Base-by-base conservation (phyloP, 75 land plant species). In the Sequoiadendron giganteum region DNA sequence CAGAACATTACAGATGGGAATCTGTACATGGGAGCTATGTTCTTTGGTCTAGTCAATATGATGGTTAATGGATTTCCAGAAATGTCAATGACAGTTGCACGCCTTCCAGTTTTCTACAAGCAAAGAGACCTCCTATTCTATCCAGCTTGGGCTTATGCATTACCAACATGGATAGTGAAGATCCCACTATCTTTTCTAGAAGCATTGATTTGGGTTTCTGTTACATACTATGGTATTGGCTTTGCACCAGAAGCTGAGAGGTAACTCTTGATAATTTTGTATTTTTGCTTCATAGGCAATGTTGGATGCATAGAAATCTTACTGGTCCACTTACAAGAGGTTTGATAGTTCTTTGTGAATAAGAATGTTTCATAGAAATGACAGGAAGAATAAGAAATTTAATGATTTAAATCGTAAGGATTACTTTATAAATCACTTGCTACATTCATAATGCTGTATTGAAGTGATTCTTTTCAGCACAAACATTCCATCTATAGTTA, bases 201-300 rank as follows among this genome's bases (percentile, higher is more conserved):
- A 83, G 83, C 89, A 42, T 75, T 40, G 3, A 83, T 92, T 34
- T 93, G 83, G 90, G 86, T 86, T 14, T 61, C 76, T 54, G 52
- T 93, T 85, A 93, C 94, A n/a, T 93, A 93, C 84, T 93, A 92
- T 72, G 80, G 81, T 21, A 93, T 91, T 16, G 94, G 94, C 13
- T 93, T 89, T 65, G 90, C 92, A 32, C 94, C 94, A 84, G 89
- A 84, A 40, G 65, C 88, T 52, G 75, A 85, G 75, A 91, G 92
- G 92, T 91, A 47, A 76, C 42, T 84, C 28, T 68, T 72, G 32
- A n/a, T 34, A 15, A 75, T 34, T 30, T 16, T 32, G 34, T 9
- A 32, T 32, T 10, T 34, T 75, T 75, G 77, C 34, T 75, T 75
- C 38, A 75, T 75, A 25, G 15, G 38, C 38, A 75, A 11, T 34